phyloP scores from a whole-genome alignment of 2,329 filamentous ascomycete genomes.

The Cytospora piceae region DNA sequence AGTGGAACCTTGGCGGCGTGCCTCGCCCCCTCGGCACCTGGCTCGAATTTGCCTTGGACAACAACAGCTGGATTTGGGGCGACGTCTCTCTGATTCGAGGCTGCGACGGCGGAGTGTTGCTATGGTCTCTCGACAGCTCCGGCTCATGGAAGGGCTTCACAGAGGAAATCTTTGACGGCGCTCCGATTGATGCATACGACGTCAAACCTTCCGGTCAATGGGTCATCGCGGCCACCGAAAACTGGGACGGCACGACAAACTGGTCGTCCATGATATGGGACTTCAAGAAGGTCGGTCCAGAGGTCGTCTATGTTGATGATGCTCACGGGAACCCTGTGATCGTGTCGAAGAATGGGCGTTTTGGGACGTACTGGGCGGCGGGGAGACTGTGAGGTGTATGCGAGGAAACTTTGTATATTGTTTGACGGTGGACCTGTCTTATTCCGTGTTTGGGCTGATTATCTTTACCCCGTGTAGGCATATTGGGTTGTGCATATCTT shows the following conservation, averaged over 20 bases:
- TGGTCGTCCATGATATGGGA: slow-evolving; percentile 34
- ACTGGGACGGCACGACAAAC: slow-evolving; percentile 32
- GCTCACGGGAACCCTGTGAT: slow-evolving; percentile 37
- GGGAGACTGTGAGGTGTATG: slow-evolving; percentile 21
- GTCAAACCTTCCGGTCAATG: slow-evolving; percentile 32
- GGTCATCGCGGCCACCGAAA: slow-evolving; percentile 36
- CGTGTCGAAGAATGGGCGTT: slow-evolving; percentile 30
- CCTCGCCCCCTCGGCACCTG: slow-evolving; percentile 36
- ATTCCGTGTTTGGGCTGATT: neutral
- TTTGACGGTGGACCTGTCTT: neutral
- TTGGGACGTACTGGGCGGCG: slow-evolving; percentile 28
- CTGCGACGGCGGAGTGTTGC: slow-evolving; percentile 35
- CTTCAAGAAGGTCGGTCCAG: slow-evolving; percentile 33
- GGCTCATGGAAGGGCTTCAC: slow-evolving; percentile 36
- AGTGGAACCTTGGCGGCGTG: slow-evolving; percentile 34
- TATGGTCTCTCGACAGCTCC: slow-evolving; percentile 33
- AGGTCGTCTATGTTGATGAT: slow-evolving; percentile 36
- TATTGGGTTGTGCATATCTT: neutral
- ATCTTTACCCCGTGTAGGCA: neutral
- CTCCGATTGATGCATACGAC: slow-evolving; percentile 31
- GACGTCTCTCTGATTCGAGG: slow-evolving; percentile 39
- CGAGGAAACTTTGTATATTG: neutral
- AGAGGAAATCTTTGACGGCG: slow-evolving; percentile 34
- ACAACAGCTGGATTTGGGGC: slow-evolving; percentile 33
- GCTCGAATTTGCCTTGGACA: slow-evolving; percentile 36